Percentiles rank a stretch among this genome's conserved stretches.
phyloP scores from a whole-genome alignment of 441 rosid species.

The Flueggea neowawraea region DNA sequence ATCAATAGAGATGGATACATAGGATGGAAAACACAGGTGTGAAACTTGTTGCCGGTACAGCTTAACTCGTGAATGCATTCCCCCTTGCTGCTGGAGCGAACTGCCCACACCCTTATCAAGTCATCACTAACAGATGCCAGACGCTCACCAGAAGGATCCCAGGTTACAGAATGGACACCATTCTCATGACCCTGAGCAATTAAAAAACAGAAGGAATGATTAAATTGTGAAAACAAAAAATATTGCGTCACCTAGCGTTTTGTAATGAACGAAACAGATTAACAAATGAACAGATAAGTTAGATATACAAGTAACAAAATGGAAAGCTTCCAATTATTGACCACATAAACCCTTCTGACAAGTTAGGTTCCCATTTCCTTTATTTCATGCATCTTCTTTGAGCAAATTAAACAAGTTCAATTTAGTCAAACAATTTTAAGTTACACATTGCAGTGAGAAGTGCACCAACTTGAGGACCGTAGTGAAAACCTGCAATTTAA shows the following conservation, averaged over 20 bases:
- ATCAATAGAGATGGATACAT: constrained; percentile 39
- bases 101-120: constrained; percentile 54
- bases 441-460: too few species aligned
- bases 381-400: not conserved
- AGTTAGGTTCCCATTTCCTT: not conserved
- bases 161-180: constrained; percentile 47
- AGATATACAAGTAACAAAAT: too few species aligned
- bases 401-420: not conserved
- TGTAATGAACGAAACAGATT: not conserved
- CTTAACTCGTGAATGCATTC: constrained; percentile 51
- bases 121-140: constrained; percentile 71
- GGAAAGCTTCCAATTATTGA: not conserved
- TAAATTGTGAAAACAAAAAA: too few species aligned
- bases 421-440: not conserved
- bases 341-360: not conserved
- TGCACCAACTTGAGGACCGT: too few species aligned
- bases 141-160: constrained; percentile 60
- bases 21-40: constrained; percentile 59
- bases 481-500: constrained; percentile 51
- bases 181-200: constrained; percentile 51
- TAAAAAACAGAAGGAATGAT: too few species aligned
- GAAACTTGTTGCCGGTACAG: constrained; percentile 43
- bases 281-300: too few species aligned
- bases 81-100: constrained; percentile 46
- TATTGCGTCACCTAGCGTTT: not conserved